A percentile compares a stretch with the other conserved stretches of the same genome.
Evolutionary conservation across 768 basidiomycete genomes (phyloP).

Genomic region (Termitomyces sp.): DNA sequence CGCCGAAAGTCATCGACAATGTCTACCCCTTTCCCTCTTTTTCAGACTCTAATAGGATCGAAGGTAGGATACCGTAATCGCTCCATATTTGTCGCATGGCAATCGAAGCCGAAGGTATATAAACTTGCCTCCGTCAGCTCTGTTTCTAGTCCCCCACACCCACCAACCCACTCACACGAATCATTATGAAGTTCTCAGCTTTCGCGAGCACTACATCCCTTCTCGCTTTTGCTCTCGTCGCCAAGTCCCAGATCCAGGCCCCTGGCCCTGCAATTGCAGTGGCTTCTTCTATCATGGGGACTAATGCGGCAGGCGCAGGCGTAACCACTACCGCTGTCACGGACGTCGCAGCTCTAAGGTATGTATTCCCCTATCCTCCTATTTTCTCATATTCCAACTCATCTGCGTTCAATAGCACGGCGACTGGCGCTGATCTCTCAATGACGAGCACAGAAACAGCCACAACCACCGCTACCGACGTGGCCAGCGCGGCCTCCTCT

Average conservation of each 20-base stretch:
- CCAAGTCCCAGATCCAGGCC: background rate
- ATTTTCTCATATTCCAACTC: background rate
- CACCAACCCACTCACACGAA: background rate
- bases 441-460: background rate
- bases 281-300: background rate
- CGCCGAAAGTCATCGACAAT: background rate
- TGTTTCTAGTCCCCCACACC: background rate
- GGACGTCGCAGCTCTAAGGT: background rate
- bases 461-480: background rate
- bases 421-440: background rate
- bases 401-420: background rate
- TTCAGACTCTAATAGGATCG: background rate
- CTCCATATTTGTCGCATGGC: background rate
- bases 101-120: background rate
- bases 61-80: background rate
- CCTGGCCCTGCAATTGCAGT: background rate
- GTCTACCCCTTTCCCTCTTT: background rate
- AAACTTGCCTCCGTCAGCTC: background rate
- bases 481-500: background rate
- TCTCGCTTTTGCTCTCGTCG: background rate
- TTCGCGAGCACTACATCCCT: slow-evolving; percentile 3
- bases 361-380: background rate
- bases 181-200: slow-evolving; percentile 8
- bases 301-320: background rate
- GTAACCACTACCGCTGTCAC: background rate